phyloP scores from a whole-genome alignment of 2,329 filamentous ascomycete genomes.

The Aspergillus neoniger region DNA sequence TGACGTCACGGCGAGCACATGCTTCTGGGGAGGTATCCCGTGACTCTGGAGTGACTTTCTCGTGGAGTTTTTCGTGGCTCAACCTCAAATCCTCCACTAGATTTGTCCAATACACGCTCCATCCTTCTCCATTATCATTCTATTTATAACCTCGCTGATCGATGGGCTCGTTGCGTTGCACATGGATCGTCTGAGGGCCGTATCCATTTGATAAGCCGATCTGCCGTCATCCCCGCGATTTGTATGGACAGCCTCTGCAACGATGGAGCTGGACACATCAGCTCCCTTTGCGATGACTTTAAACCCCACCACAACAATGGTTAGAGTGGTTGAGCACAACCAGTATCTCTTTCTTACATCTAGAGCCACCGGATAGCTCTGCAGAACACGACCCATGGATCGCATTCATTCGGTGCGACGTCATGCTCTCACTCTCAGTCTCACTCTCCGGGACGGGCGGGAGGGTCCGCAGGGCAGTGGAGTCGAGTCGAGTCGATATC shows the following conservation, averaged over 20 bases:
- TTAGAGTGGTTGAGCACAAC: neutral
- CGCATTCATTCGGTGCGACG: neutral
- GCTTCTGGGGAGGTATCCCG: neutral
- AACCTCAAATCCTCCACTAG: neutral
- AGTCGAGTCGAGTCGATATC: neutral
- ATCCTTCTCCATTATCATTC: neutral
- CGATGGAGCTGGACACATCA: slow-evolving; percentile 3
- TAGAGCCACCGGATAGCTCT: neutral
- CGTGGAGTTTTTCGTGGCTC: neutral
- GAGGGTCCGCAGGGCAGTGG: slow-evolving; percentile 8
- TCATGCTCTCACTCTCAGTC: neutral
- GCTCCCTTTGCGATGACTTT: neutral
- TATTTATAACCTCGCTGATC: slow-evolving; percentile 1
- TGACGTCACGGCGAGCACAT: slow-evolving; percentile 6
- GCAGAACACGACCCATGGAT: neutral
- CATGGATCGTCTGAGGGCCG: neutral
- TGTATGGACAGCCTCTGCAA: neutral
- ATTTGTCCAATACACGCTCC: neutral
- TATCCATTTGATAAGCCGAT: slow-evolving; percentile 2
- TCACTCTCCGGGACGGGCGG: slow-evolving; percentile 4
- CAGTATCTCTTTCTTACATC: neutral
- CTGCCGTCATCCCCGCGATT: neutral
- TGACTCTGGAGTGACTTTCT: neutral
- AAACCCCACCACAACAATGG: neutral
- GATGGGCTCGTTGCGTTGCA: slow-evolving; percentile 6